These are phyloP conservation scores for Pterocarpus macrocarpus DNA, from an alignment of 306 rosid species.

Conservation along the genomic window DNA sequence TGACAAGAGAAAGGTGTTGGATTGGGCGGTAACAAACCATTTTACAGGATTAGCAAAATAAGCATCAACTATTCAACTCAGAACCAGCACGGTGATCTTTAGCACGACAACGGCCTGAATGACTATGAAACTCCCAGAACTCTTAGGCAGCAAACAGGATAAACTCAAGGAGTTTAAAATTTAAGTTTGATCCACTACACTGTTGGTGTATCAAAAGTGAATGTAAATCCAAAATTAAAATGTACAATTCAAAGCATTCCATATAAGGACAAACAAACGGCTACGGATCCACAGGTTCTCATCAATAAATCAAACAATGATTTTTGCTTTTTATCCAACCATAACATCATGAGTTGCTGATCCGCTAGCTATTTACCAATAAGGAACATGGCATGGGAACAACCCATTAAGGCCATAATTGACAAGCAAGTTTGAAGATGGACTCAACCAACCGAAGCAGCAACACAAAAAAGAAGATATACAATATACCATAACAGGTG, in stretches of 20 bases:
- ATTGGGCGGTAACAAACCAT: constrained; percentile 15
- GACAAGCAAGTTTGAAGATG: not conserved
- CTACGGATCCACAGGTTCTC: not conserved
- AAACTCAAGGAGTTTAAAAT: not conserved
- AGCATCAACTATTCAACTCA: constrained; percentile 25
- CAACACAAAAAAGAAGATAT: constrained; percentile 9
- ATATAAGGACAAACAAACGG: constrained; percentile 13
- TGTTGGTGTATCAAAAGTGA: constrained; percentile 6
- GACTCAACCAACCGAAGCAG: not conserved
- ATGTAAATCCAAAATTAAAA: not conserved
- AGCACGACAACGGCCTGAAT: not conserved
- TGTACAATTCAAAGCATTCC: constrained; percentile 19
- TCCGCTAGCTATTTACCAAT: not conserved
- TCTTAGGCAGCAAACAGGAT: not conserved
- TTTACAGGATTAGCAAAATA: constrained; percentile 12
- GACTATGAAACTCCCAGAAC: not conserved
- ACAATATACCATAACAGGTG: constrained; percentile 38
- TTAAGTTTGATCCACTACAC: constrained; percentile 14
- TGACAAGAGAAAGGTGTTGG: not conserved
- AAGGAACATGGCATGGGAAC: not conserved
- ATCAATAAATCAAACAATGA: constrained; percentile 8
- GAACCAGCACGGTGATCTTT: constrained; percentile 30
- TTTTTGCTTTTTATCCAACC: constrained; percentile 4
- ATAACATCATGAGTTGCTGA: not conserved
- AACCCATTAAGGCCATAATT: constrained; percentile 7